Base-by-base conservation (phyloP, 2,329 filamentous ascomycete genomes). In the Botrytis sinoallii region DNA sequence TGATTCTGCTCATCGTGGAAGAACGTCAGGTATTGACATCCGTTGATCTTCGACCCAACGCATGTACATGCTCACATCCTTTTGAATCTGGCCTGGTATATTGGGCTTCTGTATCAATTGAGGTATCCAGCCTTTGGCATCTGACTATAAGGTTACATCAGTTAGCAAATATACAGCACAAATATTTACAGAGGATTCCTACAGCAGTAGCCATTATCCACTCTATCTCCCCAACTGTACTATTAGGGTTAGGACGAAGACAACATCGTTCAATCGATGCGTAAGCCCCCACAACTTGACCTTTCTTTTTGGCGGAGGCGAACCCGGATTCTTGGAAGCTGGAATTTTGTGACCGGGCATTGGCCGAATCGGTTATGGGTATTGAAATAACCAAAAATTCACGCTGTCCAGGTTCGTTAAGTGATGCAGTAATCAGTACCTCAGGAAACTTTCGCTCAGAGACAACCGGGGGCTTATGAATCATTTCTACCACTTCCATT, bases 151-250 rank as follows among this genome's bases (percentile, higher is more conserved):
- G 40, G 40, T 14, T 14, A n/a, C 48, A 68, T 16, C 35, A 42
- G 35, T 68, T 57, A 68, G 66, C 35, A 57, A 42, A 42, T 25
- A 18, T 57, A 44, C 25, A 57, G 25, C n/a, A 32, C 66, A 42
- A 5, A 18, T 32, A 22, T 57, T 25, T 42, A 35, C n/a, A 29
- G 48, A 57, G 35, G 18, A 32, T 38, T 68, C 48, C 4, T 68
- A 90, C 92, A 18, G 90, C 88, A 16, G 92, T 95, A 14, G 89
- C 91, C 91, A 95, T 95, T 74, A 91, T 84, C 93, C 93, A 96
- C 81, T 92, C 90, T 65, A 93, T 85, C 29, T 83, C 81, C 0
- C 83, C 83, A 38, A 29, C 16, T 35, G 29, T 35, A 35, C n/a
- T 6, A 12, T 10, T 35, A 59, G n/a, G 16, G 6, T 7, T 77